Percentiles rank a stretch among this genome's conserved stretches.
These are phyloP conservation scores for Phytopythium ostracodes DNA, from an alignment of 352 stramenopile genomes.

Conservation along the genomic window DNA sequence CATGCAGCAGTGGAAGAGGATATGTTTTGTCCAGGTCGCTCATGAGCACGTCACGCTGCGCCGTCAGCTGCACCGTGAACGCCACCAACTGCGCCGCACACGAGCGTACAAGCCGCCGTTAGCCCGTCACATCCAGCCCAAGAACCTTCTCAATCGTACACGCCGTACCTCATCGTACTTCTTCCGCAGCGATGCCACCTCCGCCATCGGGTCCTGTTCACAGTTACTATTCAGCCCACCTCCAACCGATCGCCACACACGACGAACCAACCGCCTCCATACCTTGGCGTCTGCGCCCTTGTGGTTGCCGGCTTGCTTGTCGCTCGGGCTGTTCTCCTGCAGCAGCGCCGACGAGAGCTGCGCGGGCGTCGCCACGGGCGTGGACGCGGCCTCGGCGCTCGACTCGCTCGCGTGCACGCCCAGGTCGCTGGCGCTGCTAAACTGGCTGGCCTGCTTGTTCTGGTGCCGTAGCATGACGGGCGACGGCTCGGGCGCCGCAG, in stretches of 20 bases:
- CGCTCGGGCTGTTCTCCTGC: constrained; percentile 23
- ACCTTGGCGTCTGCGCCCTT: constrained; percentile 2
- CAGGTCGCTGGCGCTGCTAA: constrained; percentile 23
- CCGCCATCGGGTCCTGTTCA: constrained; percentile 43
- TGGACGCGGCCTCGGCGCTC: constrained; percentile 13
- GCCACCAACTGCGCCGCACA: constrained; percentile 59
- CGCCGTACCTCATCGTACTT: constrained; percentile 86
- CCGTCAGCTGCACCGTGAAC: constrained; percentile 86
- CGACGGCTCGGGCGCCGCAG: neutral
- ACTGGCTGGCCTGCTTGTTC: constrained; percentile 16
- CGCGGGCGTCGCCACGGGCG: constrained; percentile 33
- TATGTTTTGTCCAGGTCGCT: constrained; percentile 75
- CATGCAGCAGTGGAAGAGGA: constrained; percentile 10
- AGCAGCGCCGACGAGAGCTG: constrained; percentile 63
- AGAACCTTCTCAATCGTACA: neutral
- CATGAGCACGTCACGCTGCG: constrained; percentile 81
- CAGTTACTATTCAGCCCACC: neutral
- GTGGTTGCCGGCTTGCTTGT: constrained; percentile 15
- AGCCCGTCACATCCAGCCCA: neutral
- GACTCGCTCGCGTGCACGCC: constrained; percentile 7
- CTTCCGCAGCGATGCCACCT: constrained; percentile 71
- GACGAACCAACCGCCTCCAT: neutral
- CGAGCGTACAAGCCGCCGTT: neutral
- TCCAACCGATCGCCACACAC: neutral
- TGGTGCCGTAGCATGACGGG: constrained; percentile 2